Evolutionary conservation across 228 moss, liverwort and hornwort genomes (phyloP), one percentile per base, ranked within the genome.

Genomic region (Sphagnum fallax): DNA sequence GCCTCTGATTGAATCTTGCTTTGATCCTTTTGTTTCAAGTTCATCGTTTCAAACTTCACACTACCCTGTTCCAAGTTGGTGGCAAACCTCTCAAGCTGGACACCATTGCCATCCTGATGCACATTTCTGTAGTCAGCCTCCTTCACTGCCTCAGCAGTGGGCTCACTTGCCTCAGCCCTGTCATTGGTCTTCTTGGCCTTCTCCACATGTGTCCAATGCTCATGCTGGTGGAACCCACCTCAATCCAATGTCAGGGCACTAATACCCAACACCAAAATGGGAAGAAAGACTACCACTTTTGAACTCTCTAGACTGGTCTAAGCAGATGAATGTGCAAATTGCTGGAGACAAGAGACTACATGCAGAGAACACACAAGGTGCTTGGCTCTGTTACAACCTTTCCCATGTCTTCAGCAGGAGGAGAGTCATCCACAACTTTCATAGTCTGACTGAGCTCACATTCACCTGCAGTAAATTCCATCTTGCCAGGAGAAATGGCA

Each of bases 21-120:
- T 65, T 78, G 80, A 66, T 80, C 73, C 57, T 65, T 64, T 67
- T 65, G 75, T 65, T 68, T 72, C 49, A 32, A 10, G 16, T 64
- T 64, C 65, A 53, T 48, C 48, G 64, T 74, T 73, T 74, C 87
- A 72, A 66, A 78, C 73, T 80, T 82, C 65, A 76, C 81, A 55
- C 74, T 81, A 53, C 83, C 87, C 70, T 67, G 69, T 74, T 83
- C 78, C 50, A 83, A 74, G 51, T 87, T 83, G 74, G 83, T 83
- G 66, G 87, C 83, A 65, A 83, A 87, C 72, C 87, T 78, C 70
- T 83, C 83, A 66, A 87, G 87, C 78, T 83, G 87, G 74, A 72
- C 75, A 74, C 78, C 78, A 72, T 62, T 78, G 73, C 74, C 83
- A 70, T 83, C 81, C 69, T 71, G 73, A 73, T 59, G 73, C 75